phyloP scores from a whole-genome alignment of 495 filamentous ascomycete species.

The Aspergillus heteromorphus region DNA sequence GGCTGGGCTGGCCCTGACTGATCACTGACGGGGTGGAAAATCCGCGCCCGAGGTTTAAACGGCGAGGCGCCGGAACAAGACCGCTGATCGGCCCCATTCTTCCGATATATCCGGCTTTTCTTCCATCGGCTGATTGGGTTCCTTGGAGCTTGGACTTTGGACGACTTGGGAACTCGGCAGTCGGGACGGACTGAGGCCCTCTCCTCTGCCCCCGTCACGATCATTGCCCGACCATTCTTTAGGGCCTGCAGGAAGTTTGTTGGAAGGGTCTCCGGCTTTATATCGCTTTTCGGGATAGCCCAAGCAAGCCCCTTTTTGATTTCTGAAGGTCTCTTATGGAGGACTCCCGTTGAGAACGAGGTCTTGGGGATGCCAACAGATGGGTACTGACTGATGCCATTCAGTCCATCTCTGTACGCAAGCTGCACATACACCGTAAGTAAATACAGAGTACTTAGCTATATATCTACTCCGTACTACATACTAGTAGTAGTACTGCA shows the following conservation, averaged over 20 bases:
- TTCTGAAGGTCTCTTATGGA: too few species aligned
- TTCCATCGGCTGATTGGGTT: background rate
- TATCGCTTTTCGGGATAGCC: background rate
- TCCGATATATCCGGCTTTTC: background rate
- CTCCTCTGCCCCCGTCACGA: too few species aligned
- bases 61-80: background rate
- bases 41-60: slow-evolving; percentile 1
- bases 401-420: too few species aligned
- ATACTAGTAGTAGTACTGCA: too few species aligned
- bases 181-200: too few species aligned
- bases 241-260: background rate
- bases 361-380: too few species aligned
- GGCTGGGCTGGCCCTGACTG: background rate
- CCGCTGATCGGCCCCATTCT: background rate
- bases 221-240: background rate
- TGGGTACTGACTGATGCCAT: too few species aligned
- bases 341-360: too few species aligned
- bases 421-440: too few species aligned
- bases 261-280: background rate
- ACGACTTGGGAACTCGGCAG: too few species aligned
- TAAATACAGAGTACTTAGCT: too few species aligned
- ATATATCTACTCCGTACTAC: too few species aligned
- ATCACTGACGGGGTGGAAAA: background rate
- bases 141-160: background rate
- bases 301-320: background rate